These are phyloP conservation scores for Teratosphaeria pseudoeucalypti DNA, from an alignment of 2,329 filamentous ascomycete species.

Conservation along the genomic window DNA sequence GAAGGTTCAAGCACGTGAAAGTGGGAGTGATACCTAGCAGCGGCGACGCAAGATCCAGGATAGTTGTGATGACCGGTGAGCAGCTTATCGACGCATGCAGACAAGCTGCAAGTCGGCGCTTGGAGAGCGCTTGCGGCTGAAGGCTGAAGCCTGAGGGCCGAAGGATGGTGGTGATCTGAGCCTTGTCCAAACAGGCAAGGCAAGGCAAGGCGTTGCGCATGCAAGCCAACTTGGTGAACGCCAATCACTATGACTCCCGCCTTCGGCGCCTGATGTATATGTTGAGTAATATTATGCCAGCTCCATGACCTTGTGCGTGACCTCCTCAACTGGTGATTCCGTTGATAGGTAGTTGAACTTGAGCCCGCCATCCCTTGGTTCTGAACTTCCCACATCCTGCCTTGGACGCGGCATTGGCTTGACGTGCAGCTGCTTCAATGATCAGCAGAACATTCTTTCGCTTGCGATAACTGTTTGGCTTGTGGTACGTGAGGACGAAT, in stretches of 20 bases:
- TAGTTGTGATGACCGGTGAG: background rate
- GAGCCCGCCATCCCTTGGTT: background rate
- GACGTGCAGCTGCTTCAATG: background rate
- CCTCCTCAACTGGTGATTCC: too few species aligned
- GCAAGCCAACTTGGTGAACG: background rate
- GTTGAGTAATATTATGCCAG: too few species aligned
- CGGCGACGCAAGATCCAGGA: background rate
- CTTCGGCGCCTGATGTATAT: too few species aligned
- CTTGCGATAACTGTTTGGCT: background rate
- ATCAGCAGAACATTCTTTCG: background rate
- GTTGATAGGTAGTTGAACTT: too few species aligned
- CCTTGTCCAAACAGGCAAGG: background rate
- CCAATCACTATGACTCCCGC: background rate
- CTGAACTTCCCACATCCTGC: background rate
- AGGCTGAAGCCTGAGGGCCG: background rate
- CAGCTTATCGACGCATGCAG: background rate
- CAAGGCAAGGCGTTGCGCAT: background rate
- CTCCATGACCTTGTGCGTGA: too few species aligned
- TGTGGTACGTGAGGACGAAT: background rate
- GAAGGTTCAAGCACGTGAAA: background rate
- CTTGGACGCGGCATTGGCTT: background rate
- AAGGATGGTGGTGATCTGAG: background rate
- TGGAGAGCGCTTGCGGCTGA: background rate
- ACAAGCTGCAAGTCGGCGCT: background rate
- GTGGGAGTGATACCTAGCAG: background rate